These are phyloP conservation scores for Triticum dicoccoides DNA, from an alignment of 176 grass and related monocot genomes.

Conservation along the genomic window DNA sequence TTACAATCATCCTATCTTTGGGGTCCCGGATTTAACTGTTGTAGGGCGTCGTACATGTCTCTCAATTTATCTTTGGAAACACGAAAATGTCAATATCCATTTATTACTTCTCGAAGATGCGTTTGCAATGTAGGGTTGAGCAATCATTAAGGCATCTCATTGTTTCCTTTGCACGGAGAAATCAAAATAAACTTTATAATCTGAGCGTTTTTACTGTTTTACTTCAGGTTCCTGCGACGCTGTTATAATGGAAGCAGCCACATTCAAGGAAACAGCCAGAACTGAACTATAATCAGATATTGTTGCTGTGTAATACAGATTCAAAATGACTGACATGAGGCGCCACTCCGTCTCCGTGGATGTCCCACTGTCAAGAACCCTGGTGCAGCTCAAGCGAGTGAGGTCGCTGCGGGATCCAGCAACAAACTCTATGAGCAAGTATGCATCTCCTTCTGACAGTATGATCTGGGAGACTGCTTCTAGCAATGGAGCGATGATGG, in stretches of 20 bases:
- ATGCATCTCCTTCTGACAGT: constrained; percentile 51
- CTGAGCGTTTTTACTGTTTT: constrained; percentile 24
- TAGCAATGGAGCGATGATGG: constrained; percentile 46
- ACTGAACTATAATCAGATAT: constrained; percentile 27
- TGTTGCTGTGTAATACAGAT: constrained; percentile 5
- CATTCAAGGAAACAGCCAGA: background rate
- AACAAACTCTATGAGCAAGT: constrained; percentile 81
- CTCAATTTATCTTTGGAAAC: background rate
- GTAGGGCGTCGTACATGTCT: background rate
- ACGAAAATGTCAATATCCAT: background rate
- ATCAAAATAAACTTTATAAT: background rate
- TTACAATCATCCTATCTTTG: background rate
- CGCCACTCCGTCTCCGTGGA: constrained; percentile 88
- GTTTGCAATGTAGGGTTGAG: background rate
- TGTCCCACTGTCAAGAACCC: constrained; percentile 86
- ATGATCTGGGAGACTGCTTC: constrained; percentile 76
- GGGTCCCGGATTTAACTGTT: constrained; percentile 1
- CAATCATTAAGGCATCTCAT: background rate
- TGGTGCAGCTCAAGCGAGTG: constrained; percentile 89
- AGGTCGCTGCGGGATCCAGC: constrained; percentile 83
- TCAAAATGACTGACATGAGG: constrained; percentile 61
- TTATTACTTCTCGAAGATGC: background rate
- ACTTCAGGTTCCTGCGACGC: constrained; percentile 31
- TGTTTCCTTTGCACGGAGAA: background rate
- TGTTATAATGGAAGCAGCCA: constrained; percentile 6